Percentiles rank a stretch among this genome's conserved stretches.
Evolutionary conservation across 352 stramenopile species (phyloP).

Genomic region (Phytophthora constricta): DNA sequence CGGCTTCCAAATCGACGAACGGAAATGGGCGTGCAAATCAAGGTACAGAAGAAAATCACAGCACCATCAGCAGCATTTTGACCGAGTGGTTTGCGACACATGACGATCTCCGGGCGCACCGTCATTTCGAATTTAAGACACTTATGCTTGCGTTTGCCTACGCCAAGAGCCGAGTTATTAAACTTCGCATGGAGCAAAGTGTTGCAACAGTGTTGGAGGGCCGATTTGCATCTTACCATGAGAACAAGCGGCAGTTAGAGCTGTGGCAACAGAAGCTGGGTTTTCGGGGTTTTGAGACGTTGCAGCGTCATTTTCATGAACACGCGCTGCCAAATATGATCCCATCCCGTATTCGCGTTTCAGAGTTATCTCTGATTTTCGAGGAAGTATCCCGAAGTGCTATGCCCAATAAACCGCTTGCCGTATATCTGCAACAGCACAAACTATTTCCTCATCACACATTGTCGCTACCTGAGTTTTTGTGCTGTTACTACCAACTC

Average conservation of each 20-base stretch:
- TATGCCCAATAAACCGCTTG: slow-evolving; percentile 54
- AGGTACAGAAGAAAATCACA: neutral
- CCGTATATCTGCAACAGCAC: slow-evolving; percentile 67
- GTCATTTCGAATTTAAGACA: slow-evolving; percentile 62
- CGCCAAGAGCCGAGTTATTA: slow-evolving; percentile 51
- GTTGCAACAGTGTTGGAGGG: slow-evolving; percentile 56
- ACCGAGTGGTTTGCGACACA: slow-evolving; percentile 60
- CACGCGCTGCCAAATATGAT: slow-evolving; percentile 53
- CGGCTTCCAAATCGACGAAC: slow-evolving; percentile 3
- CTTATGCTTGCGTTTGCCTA: slow-evolving; percentile 63
- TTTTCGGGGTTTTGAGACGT: slow-evolving; percentile 57
- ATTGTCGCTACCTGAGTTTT: slow-evolving; percentile 60
- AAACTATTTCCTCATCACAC: slow-evolving; percentile 55
- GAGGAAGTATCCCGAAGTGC: slow-evolving; percentile 46
- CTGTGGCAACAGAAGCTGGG: slow-evolving; percentile 75
- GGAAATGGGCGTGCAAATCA: neutral
- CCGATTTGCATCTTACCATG: slow-evolving; percentile 62
- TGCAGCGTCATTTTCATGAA: slow-evolving; percentile 70
- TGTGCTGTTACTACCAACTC: slow-evolving; percentile 77
- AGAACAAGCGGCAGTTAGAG: slow-evolving; percentile 65
- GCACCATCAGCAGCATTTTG: slow-evolving; percentile 27
- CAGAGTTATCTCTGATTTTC: slow-evolving; percentile 47
- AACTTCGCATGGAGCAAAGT: slow-evolving; percentile 55
- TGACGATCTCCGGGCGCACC: slow-evolving; percentile 53
- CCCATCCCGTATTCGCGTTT: slow-evolving; percentile 56